Evolutionary conservation across 179 eudicot genomes (phyloP).

Genomic region (Gypsophila paniculata): DNA sequence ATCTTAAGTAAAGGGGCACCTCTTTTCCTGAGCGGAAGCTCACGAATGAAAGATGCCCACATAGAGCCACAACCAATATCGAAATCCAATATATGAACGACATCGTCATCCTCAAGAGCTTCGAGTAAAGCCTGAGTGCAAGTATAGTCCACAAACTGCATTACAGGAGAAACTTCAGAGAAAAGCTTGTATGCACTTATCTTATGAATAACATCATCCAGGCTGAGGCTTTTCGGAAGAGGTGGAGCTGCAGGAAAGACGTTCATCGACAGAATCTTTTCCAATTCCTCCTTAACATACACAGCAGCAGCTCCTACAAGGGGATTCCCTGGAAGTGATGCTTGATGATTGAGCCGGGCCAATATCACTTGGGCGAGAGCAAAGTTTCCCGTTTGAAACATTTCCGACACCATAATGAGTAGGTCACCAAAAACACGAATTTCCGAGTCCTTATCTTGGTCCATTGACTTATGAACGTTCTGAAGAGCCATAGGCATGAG

Average conservation of each 20-base stretch:
- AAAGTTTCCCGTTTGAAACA: constrained; percentile 48
- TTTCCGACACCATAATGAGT: constrained; percentile 48
- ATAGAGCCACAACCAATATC: constrained; percentile 79
- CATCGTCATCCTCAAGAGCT: constrained; percentile 51
- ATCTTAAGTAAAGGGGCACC: constrained; percentile 51
- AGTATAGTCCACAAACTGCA: constrained; percentile 67
- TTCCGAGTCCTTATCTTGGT: constrained; percentile 22
- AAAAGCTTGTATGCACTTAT: constrained; percentile 61
- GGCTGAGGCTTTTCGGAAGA: constrained; percentile 25
- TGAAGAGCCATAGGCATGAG: constrained; percentile 13
- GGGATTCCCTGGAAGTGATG: constrained; percentile 56
- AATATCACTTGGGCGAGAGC: constrained; percentile 76
- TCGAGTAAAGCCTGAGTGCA: constrained; percentile 75
- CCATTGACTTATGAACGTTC: neutral
- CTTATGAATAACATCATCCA: constrained; percentile 46
- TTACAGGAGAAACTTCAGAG: constrained; percentile 67
- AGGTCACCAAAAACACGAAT: constrained; percentile 46
- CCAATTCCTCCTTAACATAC: constrained; percentile 52
- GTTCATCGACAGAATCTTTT: constrained; percentile 31
- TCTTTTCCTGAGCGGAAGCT: constrained; percentile 52
- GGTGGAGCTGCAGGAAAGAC: constrained; percentile 18
- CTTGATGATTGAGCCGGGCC: constrained; percentile 96
- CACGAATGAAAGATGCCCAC: constrained; percentile 85
- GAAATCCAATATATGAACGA: constrained; percentile 61
- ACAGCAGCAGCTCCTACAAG: constrained; percentile 52